A percentile compares a stretch with the other conserved stretches of the same genome.
Conservation (phyloP, 176 grass and related monocot species). For the Cenchrus americanus region DNA sequence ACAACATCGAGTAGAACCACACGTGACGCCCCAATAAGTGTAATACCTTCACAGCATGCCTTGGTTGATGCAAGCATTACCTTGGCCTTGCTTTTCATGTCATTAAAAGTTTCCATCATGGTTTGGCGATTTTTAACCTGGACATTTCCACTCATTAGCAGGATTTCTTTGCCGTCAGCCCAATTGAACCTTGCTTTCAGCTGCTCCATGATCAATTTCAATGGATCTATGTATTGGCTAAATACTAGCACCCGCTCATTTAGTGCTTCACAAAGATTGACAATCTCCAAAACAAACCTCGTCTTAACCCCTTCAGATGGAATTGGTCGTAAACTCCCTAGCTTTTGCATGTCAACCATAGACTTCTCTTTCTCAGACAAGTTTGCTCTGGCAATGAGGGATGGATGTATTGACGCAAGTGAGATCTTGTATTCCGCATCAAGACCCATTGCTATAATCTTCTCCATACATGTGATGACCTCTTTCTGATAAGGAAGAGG, state of each 20-base stretch:
- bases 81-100: slow-evolving; percentile 64
- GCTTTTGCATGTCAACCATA: slow-evolving; percentile 39
- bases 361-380: slow-evolving; percentile 46
- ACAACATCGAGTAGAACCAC: slow-evolving; percentile 91
- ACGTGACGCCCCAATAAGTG: slow-evolving; percentile 76
- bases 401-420: slow-evolving; percentile 70
- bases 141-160: slow-evolving; percentile 64
- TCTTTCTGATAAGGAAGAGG: slow-evolving; percentile 63
- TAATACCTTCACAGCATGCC: slow-evolving; percentile 86
- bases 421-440: slow-evolving; percentile 68
- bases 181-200: slow-evolving; percentile 58
- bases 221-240: slow-evolving; percentile 70
- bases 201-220: slow-evolving; percentile 73
- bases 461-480: slow-evolving; percentile 56
- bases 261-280: slow-evolving; percentile 49
- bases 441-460: slow-evolving; percentile 18
- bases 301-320: slow-evolving; percentile 78
- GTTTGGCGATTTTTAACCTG: slow-evolving; percentile 39
- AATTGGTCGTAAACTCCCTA: slow-evolving; percentile 47
- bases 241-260: slow-evolving; percentile 83
- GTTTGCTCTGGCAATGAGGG: slow-evolving; percentile 44
- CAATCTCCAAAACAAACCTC: slow-evolving; percentile 72
- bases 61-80: slow-evolving; percentile 86
- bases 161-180: slow-evolving; percentile 66
- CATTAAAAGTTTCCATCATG: slow-evolving; percentile 75